Evolutionary conservation across 106 monocot genomes (phyloP), one percentile per base, ranked within the genome.

Genomic region (Dioscorea dumetorum): DNA sequence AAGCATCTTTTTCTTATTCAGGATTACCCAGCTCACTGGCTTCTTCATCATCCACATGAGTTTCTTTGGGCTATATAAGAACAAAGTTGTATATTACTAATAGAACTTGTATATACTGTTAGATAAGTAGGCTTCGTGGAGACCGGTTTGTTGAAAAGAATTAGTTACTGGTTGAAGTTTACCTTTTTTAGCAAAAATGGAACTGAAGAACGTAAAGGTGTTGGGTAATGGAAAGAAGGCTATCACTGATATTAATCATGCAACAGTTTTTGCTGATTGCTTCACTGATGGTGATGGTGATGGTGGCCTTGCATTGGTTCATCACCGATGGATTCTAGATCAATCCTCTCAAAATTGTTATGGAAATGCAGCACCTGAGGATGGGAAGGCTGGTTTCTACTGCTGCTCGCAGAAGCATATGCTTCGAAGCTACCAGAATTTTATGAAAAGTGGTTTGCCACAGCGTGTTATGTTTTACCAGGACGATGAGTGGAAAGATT

Each of bases 401-500:
- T 58, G 53, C 60, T 62, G 21, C 59, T 22, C 64, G 2, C 64
- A 65, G 53, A 69, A 61, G 19, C 58, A 68, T 16, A 69, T 85
- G 22, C 20, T 81, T 24, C 78, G 72, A 56, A 81, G 78, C 65
- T 91, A 83, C 67, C 77, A 69, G 19, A 91, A 81, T 35, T 95
- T 88, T 63, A 73, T 84, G 67, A 79, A 67, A 31, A 88, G 91
- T 73, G 77, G 74, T 12, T 63, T 83, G 49, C 95, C 95, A 17
- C 67, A 79, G 28, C 74, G 83, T 28, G 60, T 91, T 51, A 72
- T 91, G 4, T 81, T 75, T 68, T 73, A 77, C n/a, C 49, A 86
- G 50, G 70, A 79, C 57, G 80, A 75, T 62, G 75, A 66, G 63
- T 95, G 91, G 95, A 85, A 75, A 33, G 85, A 86, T 74, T 83